These are phyloP conservation scores for Trichosporon asahii DNA, from an alignment of 1,284 basidiomycete species.

Conservation along the genomic window DNA sequence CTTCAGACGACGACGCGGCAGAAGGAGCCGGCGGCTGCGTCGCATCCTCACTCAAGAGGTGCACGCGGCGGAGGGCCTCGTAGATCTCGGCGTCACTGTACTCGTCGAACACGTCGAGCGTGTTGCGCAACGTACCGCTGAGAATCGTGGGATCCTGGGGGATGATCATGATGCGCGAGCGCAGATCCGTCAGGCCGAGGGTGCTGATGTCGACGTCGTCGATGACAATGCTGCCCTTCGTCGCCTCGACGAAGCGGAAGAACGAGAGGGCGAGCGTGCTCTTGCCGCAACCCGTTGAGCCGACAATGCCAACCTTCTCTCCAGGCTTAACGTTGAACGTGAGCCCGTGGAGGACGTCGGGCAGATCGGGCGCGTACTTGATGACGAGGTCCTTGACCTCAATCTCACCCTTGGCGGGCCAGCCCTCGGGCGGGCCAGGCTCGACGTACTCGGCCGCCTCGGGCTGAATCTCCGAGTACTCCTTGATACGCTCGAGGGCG, in stretches of 20 bases:
- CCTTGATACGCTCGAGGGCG: slow-evolving; percentile 75
- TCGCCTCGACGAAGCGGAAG: slow-evolving; percentile 92
- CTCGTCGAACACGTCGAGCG: slow-evolving; percentile 86
- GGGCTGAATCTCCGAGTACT: slow-evolving; percentile 70
- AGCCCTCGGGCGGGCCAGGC: slow-evolving; percentile 73
- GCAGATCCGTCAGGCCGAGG: slow-evolving; percentile 82
- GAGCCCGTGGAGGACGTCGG: slow-evolving; percentile 77
- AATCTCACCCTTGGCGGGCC: slow-evolving; percentile 75
- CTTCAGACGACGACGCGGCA: slow-evolving; percentile 29
- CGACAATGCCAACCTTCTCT: slow-evolving; percentile 74
- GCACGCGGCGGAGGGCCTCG: slow-evolving; percentile 80
- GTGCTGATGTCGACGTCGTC: slow-evolving; percentile 80
- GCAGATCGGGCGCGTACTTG: slow-evolving; percentile 74
- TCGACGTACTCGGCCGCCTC: slow-evolving; percentile 79
- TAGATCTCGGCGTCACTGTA: slow-evolving; percentile 82
- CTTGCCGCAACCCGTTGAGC: slow-evolving; percentile 71
- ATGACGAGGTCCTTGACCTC: slow-evolving; percentile 77
- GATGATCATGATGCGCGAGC: slow-evolving; percentile 78
- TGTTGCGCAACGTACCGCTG: slow-evolving; percentile 78
- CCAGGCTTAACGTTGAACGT: slow-evolving; percentile 72
- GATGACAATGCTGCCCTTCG: slow-evolving; percentile 73
- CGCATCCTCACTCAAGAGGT: slow-evolving; percentile 60
- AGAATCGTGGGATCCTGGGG: slow-evolving; percentile 92
- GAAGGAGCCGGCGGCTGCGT: background rate
- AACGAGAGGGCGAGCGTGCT: slow-evolving; percentile 86